Evolutionary conservation across 2,329 filamentous ascomycete genomes (phyloP), one percentile per base, ranked within the genome.

Genomic region (Raffaelea albimanens): DNA sequence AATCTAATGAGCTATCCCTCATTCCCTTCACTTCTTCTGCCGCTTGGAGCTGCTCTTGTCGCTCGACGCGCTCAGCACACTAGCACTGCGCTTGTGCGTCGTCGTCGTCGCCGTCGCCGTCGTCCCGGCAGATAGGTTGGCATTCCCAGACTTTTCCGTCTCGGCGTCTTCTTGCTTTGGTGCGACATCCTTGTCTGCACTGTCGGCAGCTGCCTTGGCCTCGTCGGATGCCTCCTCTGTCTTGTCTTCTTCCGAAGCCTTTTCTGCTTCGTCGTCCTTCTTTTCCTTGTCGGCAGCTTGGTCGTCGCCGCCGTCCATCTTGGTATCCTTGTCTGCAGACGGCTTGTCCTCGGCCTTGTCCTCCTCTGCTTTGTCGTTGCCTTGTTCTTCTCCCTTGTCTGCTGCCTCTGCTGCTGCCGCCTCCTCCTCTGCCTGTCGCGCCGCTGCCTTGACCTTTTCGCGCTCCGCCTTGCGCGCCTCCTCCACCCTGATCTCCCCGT

Each of bases 21-120:
- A 3, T 33, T n/a, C n/a, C n/a, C 25, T 29, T 59, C 61, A 73
- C 57, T 78, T 80, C 66, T 76, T 79, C 55, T 73, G 71, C 51
- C 75, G 67, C 61, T 80, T 80, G 3, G 65, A 58, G 55, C 72
- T 78, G n/a, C n/a, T 29, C 64, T 77, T 78, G 50, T 87, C 82
- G 61, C 84, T 88, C 5, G 68, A 68, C 16, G 72, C 69, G 61
- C 86, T 91, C 46, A 94, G 63, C 29, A 89, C 86, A 62, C 87
- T 94, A 1, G 87, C 87, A 61, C 87, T 93, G 50, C 88, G 77
- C 69, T 94, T 94, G 53, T 85, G 82, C 1, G 65, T 56, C 4
- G 45, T 44, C 13, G 41, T 31, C 44, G 9, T 61, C 62, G 39
- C 66, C 60, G 52, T 68, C 70, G 51, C 68, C 70, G n/a, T n/a